Evolutionary conservation across 148 eudicot genomes (phyloP).

Genomic region (Talinum fruticosum): DNA sequence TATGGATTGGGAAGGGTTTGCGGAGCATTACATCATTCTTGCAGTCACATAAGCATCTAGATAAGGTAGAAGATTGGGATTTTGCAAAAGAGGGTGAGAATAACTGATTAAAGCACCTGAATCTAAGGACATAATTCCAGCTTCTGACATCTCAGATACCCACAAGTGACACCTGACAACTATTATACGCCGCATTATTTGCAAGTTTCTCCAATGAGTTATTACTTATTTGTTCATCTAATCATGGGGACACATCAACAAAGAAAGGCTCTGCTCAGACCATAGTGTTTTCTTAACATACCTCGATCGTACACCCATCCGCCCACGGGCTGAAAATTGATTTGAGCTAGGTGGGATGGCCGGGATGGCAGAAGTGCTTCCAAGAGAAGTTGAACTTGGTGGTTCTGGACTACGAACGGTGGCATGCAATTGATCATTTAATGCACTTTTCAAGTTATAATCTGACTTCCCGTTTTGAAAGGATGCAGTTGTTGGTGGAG

Average conservation of each 20-base stretch:
- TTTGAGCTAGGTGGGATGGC: slow-evolving; percentile 70
- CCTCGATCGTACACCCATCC: slow-evolving; percentile 87
- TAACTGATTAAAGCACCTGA: too few relatives aligned
- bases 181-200: background rate
- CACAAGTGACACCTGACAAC: too few relatives aligned
- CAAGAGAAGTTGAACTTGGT: slow-evolving; percentile 41
- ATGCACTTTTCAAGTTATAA: slow-evolving; percentile 47
- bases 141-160: too few relatives aligned
- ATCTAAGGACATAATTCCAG: too few relatives aligned
- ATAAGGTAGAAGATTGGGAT: too few relatives aligned
- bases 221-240: background rate
- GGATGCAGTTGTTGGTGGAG: slow-evolving; percentile 66
- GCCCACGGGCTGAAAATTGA: slow-evolving; percentile 86
- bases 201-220: background rate
- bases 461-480: slow-evolving; percentile 62
- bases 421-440: slow-evolving; percentile 35
- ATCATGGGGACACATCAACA: background rate
- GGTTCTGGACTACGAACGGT: slow-evolving; percentile 43
- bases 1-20: background rate
- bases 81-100: too few relatives aligned
- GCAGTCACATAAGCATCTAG: too few relatives aligned
- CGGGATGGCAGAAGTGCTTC: slow-evolving; percentile 64
- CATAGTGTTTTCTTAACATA: slow-evolving; percentile 24
- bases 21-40: background rate
- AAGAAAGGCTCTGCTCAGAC: background rate